Conservation (phyloP, 371 early-diverging fungal genomes). For the Lichtheimia hyalospora region DNA sequence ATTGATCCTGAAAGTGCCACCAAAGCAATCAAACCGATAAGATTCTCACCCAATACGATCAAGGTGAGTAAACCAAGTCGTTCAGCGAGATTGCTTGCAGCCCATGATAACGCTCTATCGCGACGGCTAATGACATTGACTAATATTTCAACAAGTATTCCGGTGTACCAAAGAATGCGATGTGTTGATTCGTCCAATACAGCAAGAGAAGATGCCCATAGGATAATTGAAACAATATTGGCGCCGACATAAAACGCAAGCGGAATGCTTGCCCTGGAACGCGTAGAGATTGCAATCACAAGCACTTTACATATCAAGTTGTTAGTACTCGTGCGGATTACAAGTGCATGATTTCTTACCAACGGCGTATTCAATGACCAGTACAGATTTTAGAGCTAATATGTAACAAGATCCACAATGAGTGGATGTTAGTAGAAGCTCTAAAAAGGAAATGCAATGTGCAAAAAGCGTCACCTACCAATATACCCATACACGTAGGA, state of each 20-base stretch:
- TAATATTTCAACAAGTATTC: constrained; percentile 44
- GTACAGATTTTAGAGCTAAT: constrained; percentile 45
- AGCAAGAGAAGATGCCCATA: constrained; percentile 51
- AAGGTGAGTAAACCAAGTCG: constrained; percentile 56
- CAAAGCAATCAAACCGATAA: constrained; percentile 44
- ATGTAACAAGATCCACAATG: neutral
- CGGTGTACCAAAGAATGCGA: constrained; percentile 53
- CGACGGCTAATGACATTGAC: constrained; percentile 51
- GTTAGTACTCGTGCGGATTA: neutral
- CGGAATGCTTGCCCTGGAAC: constrained; percentile 41
- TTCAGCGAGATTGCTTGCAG: constrained; percentile 62
- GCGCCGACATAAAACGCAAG: constrained; percentile 43
- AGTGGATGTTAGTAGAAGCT: neutral
- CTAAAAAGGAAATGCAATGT: neutral
- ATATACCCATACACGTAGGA: constrained; percentile 55
- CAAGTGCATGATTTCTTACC: constrained; percentile 29
- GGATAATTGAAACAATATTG: constrained; percentile 50
- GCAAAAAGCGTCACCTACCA: constrained; percentile 20
- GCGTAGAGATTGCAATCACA: constrained; percentile 40
- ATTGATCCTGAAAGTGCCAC: constrained; percentile 35
- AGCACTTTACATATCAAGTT: constrained; percentile 23
- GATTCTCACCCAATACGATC: constrained; percentile 56
- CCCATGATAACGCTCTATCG: constrained; percentile 57
- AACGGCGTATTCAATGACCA: constrained; percentile 53
- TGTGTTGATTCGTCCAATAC: constrained; percentile 45